Evolutionary conservation across 2,329 filamentous ascomycete species (phyloP).

Genomic region (Calonectria naviculata): DNA sequence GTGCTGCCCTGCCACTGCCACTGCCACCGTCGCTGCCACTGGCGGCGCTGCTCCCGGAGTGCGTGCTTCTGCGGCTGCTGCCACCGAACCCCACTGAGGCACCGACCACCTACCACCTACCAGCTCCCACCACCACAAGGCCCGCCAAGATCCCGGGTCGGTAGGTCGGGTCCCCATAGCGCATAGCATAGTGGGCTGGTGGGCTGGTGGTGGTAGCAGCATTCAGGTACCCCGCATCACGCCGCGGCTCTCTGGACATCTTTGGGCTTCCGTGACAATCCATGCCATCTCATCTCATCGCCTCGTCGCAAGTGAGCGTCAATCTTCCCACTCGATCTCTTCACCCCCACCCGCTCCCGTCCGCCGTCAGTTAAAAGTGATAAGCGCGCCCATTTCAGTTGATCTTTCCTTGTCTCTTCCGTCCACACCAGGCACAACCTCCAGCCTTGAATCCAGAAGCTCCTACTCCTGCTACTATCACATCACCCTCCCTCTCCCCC

Average conservation of each 20-base stretch:
- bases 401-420: neutral
- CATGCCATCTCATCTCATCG: conserved; percentile 13
- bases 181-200: too few relatives aligned
- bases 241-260: conserved; percentile 16
- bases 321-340: conserved; percentile 3
- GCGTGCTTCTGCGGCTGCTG: neutral
- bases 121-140: neutral
- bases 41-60: neutral
- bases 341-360: conserved; percentile 3
- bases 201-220: neutral
- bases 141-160: neutral
- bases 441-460: neutral
- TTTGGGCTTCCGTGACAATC: conserved; percentile 23
- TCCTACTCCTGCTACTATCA: neutral
- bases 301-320: neutral
- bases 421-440: neutral
- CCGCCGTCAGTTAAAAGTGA: neutral
- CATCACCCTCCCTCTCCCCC: conserved; percentile 8
- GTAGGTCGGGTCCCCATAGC: too few relatives aligned
- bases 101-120: neutral
- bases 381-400: neutral
- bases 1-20: neutral
- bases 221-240: conserved; percentile 22
- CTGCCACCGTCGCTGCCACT: too few relatives aligned
- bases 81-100: neutral